Percentiles rank a stretch among this genome's conserved stretches.
Evolutionary conservation across 2,329 filamentous ascomycete genomes (phyloP).

Genomic region (Colletotrichum euphorbiae): DNA sequence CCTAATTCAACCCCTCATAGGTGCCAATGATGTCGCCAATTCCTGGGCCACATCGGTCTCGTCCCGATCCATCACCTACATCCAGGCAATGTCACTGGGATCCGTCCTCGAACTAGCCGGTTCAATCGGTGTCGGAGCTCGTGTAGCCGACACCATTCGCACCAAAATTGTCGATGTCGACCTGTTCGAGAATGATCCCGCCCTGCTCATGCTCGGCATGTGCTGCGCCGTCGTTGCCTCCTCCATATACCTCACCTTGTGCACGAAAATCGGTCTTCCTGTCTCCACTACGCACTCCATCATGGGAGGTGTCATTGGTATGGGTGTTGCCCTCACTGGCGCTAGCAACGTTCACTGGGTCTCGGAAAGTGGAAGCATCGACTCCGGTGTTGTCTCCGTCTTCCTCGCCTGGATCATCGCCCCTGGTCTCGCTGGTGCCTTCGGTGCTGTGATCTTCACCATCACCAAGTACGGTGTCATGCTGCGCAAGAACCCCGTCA

Average conservation of each 20-base stretch:
- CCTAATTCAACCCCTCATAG: slow-evolving; percentile 12
- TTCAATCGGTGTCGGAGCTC: slow-evolving; percentile 60
- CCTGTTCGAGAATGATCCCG: slow-evolving; percentile 53
- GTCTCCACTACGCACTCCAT: slow-evolving; percentile 62
- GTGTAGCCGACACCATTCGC: slow-evolving; percentile 60
- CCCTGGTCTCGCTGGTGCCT: slow-evolving; percentile 56
- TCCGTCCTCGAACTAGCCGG: slow-evolving; percentile 62
- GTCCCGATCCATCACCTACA: slow-evolving; percentile 66
- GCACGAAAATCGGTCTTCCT: slow-evolving; percentile 48
- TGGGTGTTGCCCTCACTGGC: slow-evolving; percentile 57
- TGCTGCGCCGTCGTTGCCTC: slow-evolving; percentile 52
- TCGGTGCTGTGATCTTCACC: slow-evolving; percentile 57
- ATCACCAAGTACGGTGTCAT: slow-evolving; percentile 57
- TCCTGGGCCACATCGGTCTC: slow-evolving; percentile 72
- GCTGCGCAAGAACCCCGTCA: slow-evolving; percentile 54
- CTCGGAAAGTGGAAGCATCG: slow-evolving; percentile 44
- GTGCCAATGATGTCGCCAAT: slow-evolving; percentile 69
- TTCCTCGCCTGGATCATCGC: slow-evolving; percentile 61
- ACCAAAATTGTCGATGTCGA: slow-evolving; percentile 56
- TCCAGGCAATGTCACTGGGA: slow-evolving; percentile 59
- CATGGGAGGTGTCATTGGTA: slow-evolving; percentile 58
- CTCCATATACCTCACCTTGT: slow-evolving; percentile 56
- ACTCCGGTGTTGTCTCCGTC: slow-evolving; percentile 57
- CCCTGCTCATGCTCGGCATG: slow-evolving; percentile 56
- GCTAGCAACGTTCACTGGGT: slow-evolving; percentile 55